Evolutionary conservation across 495 filamentous ascomycete species (phyloP).

Genomic region (Ramalina peruviana): DNA sequence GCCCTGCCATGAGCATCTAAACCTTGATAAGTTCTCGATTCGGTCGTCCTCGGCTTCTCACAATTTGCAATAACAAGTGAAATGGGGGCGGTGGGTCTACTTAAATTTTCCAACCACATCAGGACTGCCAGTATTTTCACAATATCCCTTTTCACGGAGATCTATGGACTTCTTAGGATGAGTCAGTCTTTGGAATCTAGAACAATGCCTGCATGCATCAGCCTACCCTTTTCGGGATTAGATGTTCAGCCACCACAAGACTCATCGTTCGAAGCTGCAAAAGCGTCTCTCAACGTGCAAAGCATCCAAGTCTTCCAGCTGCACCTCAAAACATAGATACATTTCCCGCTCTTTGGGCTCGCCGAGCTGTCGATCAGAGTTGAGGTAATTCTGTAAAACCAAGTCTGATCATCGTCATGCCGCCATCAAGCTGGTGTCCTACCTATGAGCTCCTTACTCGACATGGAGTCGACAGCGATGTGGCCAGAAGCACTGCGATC

Average conservation of each 20-base stretch:
- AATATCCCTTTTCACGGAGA: too few species aligned
- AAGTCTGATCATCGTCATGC: background rate
- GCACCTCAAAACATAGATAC: too few species aligned
- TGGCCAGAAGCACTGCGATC: background rate
- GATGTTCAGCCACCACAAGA: background rate
- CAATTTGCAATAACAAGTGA: too few species aligned
- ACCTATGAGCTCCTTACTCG: background rate
- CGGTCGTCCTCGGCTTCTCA: too few species aligned
- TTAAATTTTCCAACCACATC: too few species aligned
- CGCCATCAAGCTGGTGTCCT: background rate
- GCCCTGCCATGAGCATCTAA: background rate
- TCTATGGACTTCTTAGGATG: too few species aligned
- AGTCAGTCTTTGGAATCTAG: background rate
- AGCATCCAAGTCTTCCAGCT: too few species aligned
- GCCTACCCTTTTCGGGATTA: background rate
- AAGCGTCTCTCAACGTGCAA: too few species aligned
- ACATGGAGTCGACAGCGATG: background rate
- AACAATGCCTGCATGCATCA: background rate
- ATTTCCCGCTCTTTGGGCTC: background rate
- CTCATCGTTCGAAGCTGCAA: background rate
- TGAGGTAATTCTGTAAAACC: background rate
- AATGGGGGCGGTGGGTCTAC: too few species aligned
- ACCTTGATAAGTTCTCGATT: too few species aligned
- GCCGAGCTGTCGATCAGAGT: background rate
- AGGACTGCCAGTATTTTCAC: too few species aligned